Percentiles rank a stretch among this genome's conserved stretches.
These are phyloP conservation scores for Bipolaris cookei DNA, from an alignment of 2,329 filamentous ascomycete genomes.

Conservation along the genomic window DNA sequence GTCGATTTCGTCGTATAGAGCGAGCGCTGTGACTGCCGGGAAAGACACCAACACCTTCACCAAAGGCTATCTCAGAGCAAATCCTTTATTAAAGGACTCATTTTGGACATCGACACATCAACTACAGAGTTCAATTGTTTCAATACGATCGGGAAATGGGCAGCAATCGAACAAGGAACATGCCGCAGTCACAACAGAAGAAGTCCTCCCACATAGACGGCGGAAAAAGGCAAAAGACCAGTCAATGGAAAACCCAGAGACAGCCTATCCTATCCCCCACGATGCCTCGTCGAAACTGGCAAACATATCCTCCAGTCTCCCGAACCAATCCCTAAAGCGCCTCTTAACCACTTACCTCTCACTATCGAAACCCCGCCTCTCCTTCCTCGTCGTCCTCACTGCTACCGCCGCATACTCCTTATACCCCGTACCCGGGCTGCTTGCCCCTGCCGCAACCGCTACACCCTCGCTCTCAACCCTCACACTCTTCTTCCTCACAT, in stretches of 20 bases:
- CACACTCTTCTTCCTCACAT: constrained; percentile 89
- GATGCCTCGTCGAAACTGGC: constrained; percentile 69
- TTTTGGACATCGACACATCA: constrained; percentile 39
- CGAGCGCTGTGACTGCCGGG: constrained; percentile 38
- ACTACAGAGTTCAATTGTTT: constrained; percentile 41
- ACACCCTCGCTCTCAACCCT: constrained; percentile 85
- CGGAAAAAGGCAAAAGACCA: constrained; percentile 40
- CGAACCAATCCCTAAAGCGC: constrained; percentile 65
- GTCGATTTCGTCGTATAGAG: constrained; percentile 31
- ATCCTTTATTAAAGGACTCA: constrained; percentile 42
- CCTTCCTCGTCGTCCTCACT: constrained; percentile 87
- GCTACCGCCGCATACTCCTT: constrained; percentile 90
- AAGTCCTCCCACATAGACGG: constrained; percentile 46
- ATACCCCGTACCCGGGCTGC: constrained; percentile 88
- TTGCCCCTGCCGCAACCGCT: constrained; percentile 70
- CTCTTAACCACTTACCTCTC: constrained; percentile 82
- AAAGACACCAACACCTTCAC: constrained; percentile 42
- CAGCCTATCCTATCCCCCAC: constrained; percentile 52
- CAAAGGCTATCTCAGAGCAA: constrained; percentile 51
- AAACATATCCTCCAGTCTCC: constrained; percentile 62
- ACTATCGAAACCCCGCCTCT: constrained; percentile 93
- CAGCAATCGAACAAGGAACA: constrained; percentile 16
- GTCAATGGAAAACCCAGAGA: constrained; percentile 21
- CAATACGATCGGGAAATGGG: constrained; percentile 14
- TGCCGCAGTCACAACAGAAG: constrained; percentile 22